Percentiles rank a stretch among this genome's conserved stretches.
Conservation (phyloP, 306 rosid species). For the Dryas drummondii region DNA sequence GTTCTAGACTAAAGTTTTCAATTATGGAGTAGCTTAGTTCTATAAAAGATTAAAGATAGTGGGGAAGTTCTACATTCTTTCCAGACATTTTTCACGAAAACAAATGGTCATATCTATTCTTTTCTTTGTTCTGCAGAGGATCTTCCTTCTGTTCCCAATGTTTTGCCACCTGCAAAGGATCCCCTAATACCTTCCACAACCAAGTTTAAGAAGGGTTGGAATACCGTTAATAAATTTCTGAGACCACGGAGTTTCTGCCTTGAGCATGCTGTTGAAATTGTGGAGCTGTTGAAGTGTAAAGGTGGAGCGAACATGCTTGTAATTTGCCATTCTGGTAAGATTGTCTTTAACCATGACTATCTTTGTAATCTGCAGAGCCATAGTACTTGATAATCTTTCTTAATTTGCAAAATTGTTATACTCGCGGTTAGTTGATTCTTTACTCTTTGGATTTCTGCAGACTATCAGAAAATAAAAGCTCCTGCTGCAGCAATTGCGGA, state of each 20-base stretch:
- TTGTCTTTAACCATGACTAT: background rate
- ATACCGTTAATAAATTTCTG: conserved; percentile 49
- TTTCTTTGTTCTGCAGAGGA: conserved; percentile 49
- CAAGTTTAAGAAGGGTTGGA: conserved; percentile 49
- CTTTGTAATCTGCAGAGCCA: background rate
- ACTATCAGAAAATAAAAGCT: conserved; percentile 87
- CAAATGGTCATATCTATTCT: conserved; percentile 16
- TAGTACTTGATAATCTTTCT: background rate
- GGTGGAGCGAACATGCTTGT: conserved; percentile 89
- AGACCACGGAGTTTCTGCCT: conserved; percentile 95
- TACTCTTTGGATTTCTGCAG: conserved; percentile 47
- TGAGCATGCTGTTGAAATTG: conserved; percentile 79
- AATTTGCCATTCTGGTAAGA: conserved; percentile 95
- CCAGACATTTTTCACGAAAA: background rate
- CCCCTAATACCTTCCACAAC: conserved; percentile 36
- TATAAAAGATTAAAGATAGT: too few relatives aligned
- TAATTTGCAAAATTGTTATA: conserved; percentile 3
- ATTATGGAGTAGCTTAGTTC: background rate
- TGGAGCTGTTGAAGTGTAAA: conserved; percentile 76
- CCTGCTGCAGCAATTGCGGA: conserved; percentile 83
- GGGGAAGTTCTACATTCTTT: background rate
- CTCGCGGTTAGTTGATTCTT: conserved; percentile 13
- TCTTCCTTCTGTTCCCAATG: conserved; percentile 43
- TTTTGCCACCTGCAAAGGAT: conserved; percentile 34
- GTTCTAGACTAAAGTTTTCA: background rate